Percentiles rank a stretch among this genome's conserved stretches.
Conservation (phyloP, 768 basidiomycete species). For the Mycena latifolia region DNA sequence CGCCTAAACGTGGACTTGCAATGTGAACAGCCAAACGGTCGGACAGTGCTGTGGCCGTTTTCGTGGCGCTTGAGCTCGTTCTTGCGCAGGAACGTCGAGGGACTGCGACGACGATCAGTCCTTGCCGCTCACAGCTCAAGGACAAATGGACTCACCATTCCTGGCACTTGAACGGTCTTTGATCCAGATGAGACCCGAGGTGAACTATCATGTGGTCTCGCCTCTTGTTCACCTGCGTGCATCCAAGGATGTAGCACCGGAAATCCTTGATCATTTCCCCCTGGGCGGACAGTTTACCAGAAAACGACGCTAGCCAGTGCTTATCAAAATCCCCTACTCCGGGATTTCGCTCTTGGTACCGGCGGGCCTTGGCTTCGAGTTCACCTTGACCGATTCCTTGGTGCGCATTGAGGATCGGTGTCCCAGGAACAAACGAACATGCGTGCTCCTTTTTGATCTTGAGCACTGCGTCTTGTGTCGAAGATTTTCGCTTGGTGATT, state of each 20-base stretch:
- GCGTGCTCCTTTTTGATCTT: slow-evolving; percentile 29
- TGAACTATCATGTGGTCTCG: slow-evolving; percentile 83
- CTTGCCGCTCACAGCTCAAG: not conserved
- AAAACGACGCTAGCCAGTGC: slow-evolving; percentile 74
- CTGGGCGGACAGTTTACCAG: slow-evolving; percentile 69
- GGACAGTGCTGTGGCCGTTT: slow-evolving; percentile 68
- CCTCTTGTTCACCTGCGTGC: slow-evolving; percentile 76
- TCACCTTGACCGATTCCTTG: slow-evolving; percentile 67
- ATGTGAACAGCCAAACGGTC: slow-evolving; percentile 69
- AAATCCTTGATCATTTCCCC: slow-evolving; percentile 72
- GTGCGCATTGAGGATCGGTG: slow-evolving; percentile 75
- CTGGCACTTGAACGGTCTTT: slow-evolving; percentile 73
- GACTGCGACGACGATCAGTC: slow-evolving; percentile 48
- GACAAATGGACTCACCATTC: slow-evolving; percentile 63
- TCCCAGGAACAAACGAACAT: slow-evolving; percentile 50
- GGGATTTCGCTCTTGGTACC: slow-evolving; percentile 66
- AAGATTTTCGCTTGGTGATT: slow-evolving; percentile 37
- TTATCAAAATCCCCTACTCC: slow-evolving; percentile 69
- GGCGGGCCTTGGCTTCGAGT: slow-evolving; percentile 66
- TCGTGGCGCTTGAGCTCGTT: slow-evolving; percentile 86
- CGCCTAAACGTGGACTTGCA: slow-evolving; percentile 67
- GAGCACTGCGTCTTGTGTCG: not conserved
- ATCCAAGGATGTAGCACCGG: slow-evolving; percentile 77
- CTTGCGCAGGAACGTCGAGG: slow-evolving; percentile 75
- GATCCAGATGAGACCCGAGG: slow-evolving; percentile 78